These are phyloP conservation scores for Ceriops zippeliana DNA, from an alignment of 345 rosid species.

Conservation along the genomic window DNA sequence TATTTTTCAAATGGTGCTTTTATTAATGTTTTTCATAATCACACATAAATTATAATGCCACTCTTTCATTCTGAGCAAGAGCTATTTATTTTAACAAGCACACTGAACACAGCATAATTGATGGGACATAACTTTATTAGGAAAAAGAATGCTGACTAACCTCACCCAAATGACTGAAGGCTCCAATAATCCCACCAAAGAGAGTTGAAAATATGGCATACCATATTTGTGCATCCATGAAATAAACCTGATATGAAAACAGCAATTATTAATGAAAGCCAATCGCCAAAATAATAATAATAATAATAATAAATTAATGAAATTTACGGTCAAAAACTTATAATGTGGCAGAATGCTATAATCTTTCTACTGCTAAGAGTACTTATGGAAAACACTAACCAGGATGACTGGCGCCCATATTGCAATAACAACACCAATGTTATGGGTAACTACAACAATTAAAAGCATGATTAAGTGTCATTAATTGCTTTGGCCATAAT, in stretches of 20 bases:
- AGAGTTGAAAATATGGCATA: slow-evolving; percentile 92
- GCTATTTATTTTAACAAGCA: background rate
- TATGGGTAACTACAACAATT: slow-evolving; percentile 55
- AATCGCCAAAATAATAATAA: too few species aligned
- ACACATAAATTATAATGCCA: background rate
- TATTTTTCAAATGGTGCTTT: too few species aligned
- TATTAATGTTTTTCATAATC: background rate
- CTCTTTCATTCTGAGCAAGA: background rate
- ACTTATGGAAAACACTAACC: slow-evolving; percentile 47
- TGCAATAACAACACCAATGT: slow-evolving; percentile 81
- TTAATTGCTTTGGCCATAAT: slow-evolving; percentile 9
- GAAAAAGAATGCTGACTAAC: slow-evolving; percentile 38
- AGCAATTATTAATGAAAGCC: slow-evolving; percentile 4
- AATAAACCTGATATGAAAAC: slow-evolving; percentile 63
- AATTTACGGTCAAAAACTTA: background rate
- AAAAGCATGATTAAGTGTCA: slow-evolving; percentile 22
- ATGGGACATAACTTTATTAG: background rate
- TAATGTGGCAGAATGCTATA: slow-evolving; percentile 8
- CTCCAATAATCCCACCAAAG: slow-evolving; percentile 94
- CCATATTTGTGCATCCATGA: slow-evolving; percentile 97
- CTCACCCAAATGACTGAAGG: slow-evolving; percentile 97
- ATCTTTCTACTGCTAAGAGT: slow-evolving; percentile 14
- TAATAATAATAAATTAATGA: background rate
- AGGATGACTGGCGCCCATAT: slow-evolving; percentile 90
- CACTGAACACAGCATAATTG: background rate